A percentile compares a stretch with the other conserved stretches of the same genome.
Evolutionary conservation across 169 alveolate species (phyloP).

Genomic region (Babesia gibsoni): DNA sequence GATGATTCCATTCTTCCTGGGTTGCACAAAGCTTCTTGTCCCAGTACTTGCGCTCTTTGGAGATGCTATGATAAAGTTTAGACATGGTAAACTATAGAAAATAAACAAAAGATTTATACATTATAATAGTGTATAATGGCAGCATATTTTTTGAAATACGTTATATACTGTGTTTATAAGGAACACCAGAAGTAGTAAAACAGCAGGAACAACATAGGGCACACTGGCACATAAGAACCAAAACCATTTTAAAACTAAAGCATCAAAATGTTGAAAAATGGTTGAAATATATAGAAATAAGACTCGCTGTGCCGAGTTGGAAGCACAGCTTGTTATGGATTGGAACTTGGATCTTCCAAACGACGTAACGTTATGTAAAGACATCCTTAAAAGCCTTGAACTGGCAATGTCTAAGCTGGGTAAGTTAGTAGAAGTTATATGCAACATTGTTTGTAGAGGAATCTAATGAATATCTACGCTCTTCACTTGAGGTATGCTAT

Average conservation of each 20-base stretch:
- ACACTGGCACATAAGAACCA: too few species aligned
- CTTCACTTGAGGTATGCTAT: conserved; percentile 3
- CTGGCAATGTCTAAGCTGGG: conserved; percentile 43
- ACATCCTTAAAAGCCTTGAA: conserved; percentile 18
- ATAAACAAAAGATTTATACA: too few species aligned
- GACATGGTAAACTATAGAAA: too few species aligned
- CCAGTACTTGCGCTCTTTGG: conserved; percentile 69
- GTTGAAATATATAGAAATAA: conserved; percentile 49
- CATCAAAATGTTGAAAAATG: conserved; percentile 10
- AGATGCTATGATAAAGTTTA: conserved; percentile 66
- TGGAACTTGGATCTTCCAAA: conserved; percentile 54
- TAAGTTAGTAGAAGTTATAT: neutral
- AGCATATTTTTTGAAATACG: too few species aligned
- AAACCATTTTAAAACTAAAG: too few species aligned
- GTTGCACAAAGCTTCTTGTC: conserved; percentile 70
- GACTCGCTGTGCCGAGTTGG: conserved; percentile 31
- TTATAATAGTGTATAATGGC: too few species aligned
- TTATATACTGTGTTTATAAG: too few species aligned
- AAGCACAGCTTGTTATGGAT: conserved; percentile 36
- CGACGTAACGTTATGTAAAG: conserved; percentile 36
- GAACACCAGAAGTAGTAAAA: too few species aligned
- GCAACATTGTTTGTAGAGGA: conserved; percentile 21
- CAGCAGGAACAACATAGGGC: too few species aligned
- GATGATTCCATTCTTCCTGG: conserved; percentile 68
- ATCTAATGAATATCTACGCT: conserved; percentile 39